Conservation (phyloP, 1,284 basidiomycete species). For the Tilletia setariae region DNA sequence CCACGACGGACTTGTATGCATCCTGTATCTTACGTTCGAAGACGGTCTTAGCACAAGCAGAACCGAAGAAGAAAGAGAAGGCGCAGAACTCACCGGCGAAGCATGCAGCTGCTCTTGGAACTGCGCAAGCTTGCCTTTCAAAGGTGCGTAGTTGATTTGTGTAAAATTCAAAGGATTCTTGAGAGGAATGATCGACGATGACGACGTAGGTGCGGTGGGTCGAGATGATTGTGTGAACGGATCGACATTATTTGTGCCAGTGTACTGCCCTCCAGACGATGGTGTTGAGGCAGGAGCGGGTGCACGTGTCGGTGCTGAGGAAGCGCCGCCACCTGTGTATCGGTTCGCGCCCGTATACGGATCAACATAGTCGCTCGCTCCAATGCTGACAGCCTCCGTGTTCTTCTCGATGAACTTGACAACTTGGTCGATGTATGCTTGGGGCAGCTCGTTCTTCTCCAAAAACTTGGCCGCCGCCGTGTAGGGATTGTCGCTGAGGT, state of each 20-base stretch:
- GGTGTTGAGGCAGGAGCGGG: conserved; percentile 50
- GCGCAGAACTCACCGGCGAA: background rate
- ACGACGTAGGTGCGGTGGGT: conserved; percentile 14
- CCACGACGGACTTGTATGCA: background rate
- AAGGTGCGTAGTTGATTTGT: conserved; percentile 80
- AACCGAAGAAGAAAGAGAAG: background rate
- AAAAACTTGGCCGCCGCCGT: conserved; percentile 85
- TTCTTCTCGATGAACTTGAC: conserved; percentile 93
- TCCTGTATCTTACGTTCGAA: too few relatives aligned
- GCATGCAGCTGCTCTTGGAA: conserved; percentile 55
- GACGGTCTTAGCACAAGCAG: too few relatives aligned
- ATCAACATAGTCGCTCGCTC: conserved; percentile 69
- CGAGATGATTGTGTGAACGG: conserved; percentile 37
- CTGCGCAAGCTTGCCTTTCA: conserved; percentile 77
- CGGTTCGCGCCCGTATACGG: conserved; percentile 80
- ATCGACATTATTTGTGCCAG: conserved; percentile 56
- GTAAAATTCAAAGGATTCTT: conserved; percentile 69
- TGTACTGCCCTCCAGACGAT: conserved; percentile 47
- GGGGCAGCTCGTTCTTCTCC: conserved; percentile 75
- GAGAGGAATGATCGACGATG: conserved; percentile 50
- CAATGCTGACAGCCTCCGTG: conserved; percentile 67
- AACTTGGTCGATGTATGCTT: conserved; percentile 81
- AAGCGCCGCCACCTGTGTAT: conserved; percentile 57
- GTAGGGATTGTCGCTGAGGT: conserved; percentile 79
- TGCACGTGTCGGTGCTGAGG: conserved; percentile 39